Evolutionary conservation across 2,329 filamentous ascomycete species (phyloP), one percentile per base, ranked within the genome.

Genomic region (Neurospora sp.): DNA sequence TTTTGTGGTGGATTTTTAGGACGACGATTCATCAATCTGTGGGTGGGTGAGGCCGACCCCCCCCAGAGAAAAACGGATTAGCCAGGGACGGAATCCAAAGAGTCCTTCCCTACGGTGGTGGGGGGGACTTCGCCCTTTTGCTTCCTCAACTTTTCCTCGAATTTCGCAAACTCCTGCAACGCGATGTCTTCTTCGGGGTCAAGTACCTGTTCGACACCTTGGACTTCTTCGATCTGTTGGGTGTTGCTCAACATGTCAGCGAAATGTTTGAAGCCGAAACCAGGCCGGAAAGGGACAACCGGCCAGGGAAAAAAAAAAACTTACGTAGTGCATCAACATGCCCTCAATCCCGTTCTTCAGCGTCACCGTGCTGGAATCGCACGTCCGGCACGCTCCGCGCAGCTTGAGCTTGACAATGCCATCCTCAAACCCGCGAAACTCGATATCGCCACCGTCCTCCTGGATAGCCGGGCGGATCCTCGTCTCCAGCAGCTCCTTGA

Each of bases 321-420:
- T 87, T 80, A 93, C 91, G 80, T 96, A 96, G 80, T 95, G 92
- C 92, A 97, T 97, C 79, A 98, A 81, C 96, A 99, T 98, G 74
- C 92, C 92, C 85, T 99, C 96, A 75, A 99, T 99, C 6, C 96
- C 96, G 79, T 96, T 98, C 85, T 97, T 97, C 74, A 99, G 81
- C 38, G 96, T 99, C 41, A 97, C 94, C 0, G 96, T 98, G 79
- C 94, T 97, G 66, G 92, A 97, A 80, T 98, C 96, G 80, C 96
- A 99, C 23, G 95, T 98, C 74, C 96, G 86, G 81, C 96, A 99
- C 23, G 96, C 96, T 17, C 96, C 96, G 67, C 95, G 86, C 76
- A 99, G 82, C 85, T 97, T 97, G 76, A 97, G 79, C 75, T 88
- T 79, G n/a, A 97, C 96, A 72, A 91, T 87, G 0, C 96, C 96